A percentile compares a stretch with the other conserved stretches of the same genome.
These are phyloP conservation scores for Coemansia reversa DNA, from an alignment of 192 early-diverging fungal genomes.

Conservation along the genomic window DNA sequence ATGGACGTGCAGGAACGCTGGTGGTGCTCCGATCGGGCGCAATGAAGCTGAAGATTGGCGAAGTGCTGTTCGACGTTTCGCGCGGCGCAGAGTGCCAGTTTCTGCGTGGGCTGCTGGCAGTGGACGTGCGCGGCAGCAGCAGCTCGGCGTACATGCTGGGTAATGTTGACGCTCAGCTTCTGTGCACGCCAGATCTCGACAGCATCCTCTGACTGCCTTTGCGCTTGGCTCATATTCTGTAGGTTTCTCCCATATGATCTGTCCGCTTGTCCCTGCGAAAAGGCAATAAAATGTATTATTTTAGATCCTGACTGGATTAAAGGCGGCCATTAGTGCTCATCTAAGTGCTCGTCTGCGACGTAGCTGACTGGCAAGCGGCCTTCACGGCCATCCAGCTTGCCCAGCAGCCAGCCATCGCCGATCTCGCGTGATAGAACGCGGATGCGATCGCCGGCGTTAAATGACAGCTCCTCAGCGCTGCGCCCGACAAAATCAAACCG, in stretches of 20 bases:
- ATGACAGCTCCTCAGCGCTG: constrained; percentile 29
- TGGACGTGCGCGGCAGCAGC: constrained; percentile 20
- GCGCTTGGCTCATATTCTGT: no score
- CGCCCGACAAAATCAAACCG: constrained; percentile 38
- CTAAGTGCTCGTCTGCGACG: constrained; percentile 18
- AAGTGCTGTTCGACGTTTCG: constrained; percentile 44
- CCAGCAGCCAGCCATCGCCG: constrained; percentile 40
- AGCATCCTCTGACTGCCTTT: constrained; percentile 13
- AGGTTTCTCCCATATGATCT: no score
- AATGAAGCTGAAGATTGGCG: constrained; percentile 37
- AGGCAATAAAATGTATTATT: no score
- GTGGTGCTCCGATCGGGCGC: constrained; percentile 44
- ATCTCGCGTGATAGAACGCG: constrained; percentile 28
- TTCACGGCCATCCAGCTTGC: constrained; percentile 14
- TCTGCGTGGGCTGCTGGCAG: constrained; percentile 34
- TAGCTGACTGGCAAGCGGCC: constrained; percentile 35
- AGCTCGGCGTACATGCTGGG: constrained; percentile 38
- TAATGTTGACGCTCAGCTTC: constrained; percentile 33
- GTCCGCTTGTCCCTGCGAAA: no score
- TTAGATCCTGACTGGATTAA: background rate
- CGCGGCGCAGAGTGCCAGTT: constrained; percentile 45
- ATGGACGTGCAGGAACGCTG: constrained; percentile 46
- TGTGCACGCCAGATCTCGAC: constrained; percentile 51
- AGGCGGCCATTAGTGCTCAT: background rate
- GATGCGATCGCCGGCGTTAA: constrained; percentile 29